A percentile compares a stretch with the other conserved stretches of the same genome.
phyloP scores from a whole-genome alignment of 768 basidiomycete genomes.

The Boletus huronensis region DNA sequence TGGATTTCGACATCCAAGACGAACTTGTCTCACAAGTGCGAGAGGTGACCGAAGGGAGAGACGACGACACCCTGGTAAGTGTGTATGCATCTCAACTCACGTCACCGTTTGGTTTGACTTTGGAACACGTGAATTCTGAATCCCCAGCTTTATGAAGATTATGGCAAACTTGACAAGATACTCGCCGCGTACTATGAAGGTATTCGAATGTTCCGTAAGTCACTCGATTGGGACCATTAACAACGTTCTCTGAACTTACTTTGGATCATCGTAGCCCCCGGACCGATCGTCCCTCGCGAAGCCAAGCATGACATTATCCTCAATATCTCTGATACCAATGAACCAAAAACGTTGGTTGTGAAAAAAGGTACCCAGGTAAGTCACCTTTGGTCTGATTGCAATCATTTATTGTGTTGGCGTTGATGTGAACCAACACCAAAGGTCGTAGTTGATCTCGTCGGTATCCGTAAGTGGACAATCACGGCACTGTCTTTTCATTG shows the following conservation, averaged over 20 bases:
- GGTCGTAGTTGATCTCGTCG: slow-evolving; percentile 28
- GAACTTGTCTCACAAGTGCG: slow-evolving; percentile 29
- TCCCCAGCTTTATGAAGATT: slow-evolving; percentile 24
- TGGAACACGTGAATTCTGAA: no score
- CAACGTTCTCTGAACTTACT: not conserved
- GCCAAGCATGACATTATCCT: slow-evolving; percentile 24
- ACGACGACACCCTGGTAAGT: slow-evolving; percentile 16
- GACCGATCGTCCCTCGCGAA: slow-evolving; percentile 26
- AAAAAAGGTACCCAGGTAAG: slow-evolving; percentile 22
- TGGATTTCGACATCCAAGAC: slow-evolving; percentile 31
- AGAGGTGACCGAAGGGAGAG: slow-evolving; percentile 20
- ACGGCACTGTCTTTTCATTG: not conserved
- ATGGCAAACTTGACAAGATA: slow-evolving; percentile 27
- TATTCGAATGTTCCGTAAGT: slow-evolving; percentile 30
- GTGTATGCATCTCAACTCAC: not conserved
- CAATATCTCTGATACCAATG: slow-evolving; percentile 13
- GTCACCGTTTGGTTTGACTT: not conserved
- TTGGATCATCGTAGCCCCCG: slow-evolving; percentile 21
- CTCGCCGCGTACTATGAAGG: slow-evolving; percentile 28
- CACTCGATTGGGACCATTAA: not conserved
- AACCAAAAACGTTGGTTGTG: slow-evolving; percentile 9
- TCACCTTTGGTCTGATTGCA: no score
- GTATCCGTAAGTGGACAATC: slow-evolving; percentile 23
- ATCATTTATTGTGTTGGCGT: not conserved
- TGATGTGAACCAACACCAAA: not conserved